Conservation (phyloP, 2,329 filamentous ascomycete species). For the Aspergillus jensenii region DNA sequence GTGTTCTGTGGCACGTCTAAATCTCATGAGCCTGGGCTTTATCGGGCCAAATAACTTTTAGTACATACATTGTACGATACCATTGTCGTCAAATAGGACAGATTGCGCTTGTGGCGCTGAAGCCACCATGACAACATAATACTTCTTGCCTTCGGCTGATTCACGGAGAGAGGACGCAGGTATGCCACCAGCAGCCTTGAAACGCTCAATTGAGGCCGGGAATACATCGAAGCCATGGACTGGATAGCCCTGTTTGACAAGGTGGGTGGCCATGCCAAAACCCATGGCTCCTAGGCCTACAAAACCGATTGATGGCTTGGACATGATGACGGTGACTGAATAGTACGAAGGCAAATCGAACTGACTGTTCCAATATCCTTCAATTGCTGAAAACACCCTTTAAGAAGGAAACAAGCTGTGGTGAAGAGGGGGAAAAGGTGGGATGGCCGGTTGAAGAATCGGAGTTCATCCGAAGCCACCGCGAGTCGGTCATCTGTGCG, state of each 20-base stretch:
- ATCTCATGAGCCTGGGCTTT: background rate
- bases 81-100: conserved; percentile 62
- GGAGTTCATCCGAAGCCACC: conserved; percentile 6
- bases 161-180: conserved; percentile 60
- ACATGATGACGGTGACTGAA: conserved; percentile 28
- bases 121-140: conserved; percentile 74
- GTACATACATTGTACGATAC: conserved; percentile 42
- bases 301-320: conserved; percentile 60
- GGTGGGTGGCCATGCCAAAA: conserved; percentile 75
- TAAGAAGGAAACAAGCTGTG: background rate
- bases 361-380: background rate
- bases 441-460: background rate
- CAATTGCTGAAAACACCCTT: background rate
- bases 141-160: conserved; percentile 59
- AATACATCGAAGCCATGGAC: conserved; percentile 74
- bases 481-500: background rate
- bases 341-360: background rate
- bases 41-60: background rate
- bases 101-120: conserved; percentile 67
- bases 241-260: conserved; percentile 64
- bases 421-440: background rate
- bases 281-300: conserved; percentile 80
- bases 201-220: conserved; percentile 64
- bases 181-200: conserved; percentile 62
- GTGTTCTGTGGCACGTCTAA: conserved; percentile 55